Evolutionary conservation across 139 green algal genomes (phyloP).

Genomic region (Coelastrella sp.): DNA sequence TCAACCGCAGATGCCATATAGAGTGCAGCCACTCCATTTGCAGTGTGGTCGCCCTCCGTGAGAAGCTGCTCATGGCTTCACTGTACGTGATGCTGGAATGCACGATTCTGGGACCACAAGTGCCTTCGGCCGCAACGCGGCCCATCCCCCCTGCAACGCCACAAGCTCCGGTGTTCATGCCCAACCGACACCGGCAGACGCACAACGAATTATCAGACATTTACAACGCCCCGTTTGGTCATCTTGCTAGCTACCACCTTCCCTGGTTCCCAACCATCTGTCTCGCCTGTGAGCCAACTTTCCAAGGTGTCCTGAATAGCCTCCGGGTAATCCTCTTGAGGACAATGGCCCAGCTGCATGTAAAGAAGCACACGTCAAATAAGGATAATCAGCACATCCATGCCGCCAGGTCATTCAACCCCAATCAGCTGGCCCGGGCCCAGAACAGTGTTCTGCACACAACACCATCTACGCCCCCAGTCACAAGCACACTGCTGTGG

Average conservation of each 20-base stretch:
- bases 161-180: too few relatives aligned
- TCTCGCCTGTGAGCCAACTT: slow-evolving; percentile 57
- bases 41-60: too few relatives aligned
- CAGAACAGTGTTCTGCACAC: background rate
- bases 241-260: slow-evolving; percentile 30
- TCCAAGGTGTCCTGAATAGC: slow-evolving; percentile 54
- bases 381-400: background rate
- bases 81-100: background rate
- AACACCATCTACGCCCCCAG: background rate
- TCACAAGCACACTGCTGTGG: slow-evolving; percentile 28
- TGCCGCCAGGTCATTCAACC: background rate
- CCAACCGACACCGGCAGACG: too few relatives aligned
- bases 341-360: slow-evolving; percentile 62
- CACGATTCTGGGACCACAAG: background rate
- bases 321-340: slow-evolving; percentile 76
- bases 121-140: background rate
- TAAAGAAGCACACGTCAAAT: background rate
- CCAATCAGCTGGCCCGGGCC: background rate
- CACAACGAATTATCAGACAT: background rate
- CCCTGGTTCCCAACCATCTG: slow-evolving; percentile 10
- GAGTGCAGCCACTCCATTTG: too few relatives aligned
- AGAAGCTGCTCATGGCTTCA: too few relatives aligned
- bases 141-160: too few relatives aligned
- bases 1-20: too few relatives aligned
- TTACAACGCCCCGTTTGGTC: slow-evolving; percentile 40